Evolutionary conservation across 2,329 filamentous ascomycete species (phyloP).

Genomic region (Arachnomyces sp.): DNA sequence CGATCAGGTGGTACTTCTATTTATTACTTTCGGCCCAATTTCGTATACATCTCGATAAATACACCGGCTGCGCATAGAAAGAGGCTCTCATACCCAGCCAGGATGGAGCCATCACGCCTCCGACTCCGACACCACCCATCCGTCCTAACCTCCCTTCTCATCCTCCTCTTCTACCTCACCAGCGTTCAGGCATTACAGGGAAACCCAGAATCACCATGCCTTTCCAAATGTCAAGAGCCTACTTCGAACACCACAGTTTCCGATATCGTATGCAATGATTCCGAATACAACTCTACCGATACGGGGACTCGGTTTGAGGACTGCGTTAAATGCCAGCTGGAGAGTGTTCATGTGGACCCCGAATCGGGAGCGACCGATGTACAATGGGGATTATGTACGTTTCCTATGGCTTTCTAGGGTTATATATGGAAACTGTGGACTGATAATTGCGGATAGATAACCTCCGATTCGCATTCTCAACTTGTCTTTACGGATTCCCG

Average conservation of each 20-base stretch:
- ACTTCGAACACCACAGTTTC: conserved; percentile 31
- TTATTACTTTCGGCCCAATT: too few species aligned
- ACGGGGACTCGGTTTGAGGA: conserved; percentile 31
- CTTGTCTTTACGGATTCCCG: conserved; percentile 38
- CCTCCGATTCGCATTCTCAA: conserved; percentile 37
- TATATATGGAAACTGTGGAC: conserved; percentile 2
- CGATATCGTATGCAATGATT: conserved; percentile 37
- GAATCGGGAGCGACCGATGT: conserved; percentile 35
- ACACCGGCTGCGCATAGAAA: too few species aligned
- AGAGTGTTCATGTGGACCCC: conserved; percentile 29
- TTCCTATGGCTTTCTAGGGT: not conserved
- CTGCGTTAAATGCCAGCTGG: conserved; percentile 36
- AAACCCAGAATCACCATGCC: conserved; percentile 25
- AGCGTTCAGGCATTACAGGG: too few species aligned
- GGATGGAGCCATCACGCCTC: too few species aligned
- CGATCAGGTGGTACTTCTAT: too few species aligned
- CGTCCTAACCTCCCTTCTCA: too few species aligned
- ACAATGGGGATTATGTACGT: conserved; percentile 40
- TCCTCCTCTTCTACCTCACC: too few species aligned
- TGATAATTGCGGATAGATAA: conserved; percentile 29
- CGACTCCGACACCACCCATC: too few species aligned
- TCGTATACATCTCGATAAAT: too few species aligned
- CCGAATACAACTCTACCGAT: conserved; percentile 24
- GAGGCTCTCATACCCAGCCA: too few species aligned
- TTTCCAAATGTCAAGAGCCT: conserved; percentile 21